These are phyloP conservation scores for Theobroma cacao DNA, from an alignment of 345 rosid genomes.

Conservation along the genomic window DNA sequence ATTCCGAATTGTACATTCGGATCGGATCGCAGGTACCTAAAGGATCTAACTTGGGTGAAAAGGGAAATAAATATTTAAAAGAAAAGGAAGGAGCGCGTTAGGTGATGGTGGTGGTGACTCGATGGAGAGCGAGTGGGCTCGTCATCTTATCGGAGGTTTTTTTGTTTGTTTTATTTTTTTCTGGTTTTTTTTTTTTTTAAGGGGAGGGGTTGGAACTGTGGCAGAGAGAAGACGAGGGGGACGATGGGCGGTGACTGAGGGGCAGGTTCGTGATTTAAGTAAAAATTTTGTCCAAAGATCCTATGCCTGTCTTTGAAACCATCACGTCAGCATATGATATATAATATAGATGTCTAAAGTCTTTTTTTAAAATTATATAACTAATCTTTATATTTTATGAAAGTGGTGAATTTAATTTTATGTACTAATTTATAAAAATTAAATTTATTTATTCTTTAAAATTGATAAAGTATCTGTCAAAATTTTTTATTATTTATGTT, in stretches of 20 bases:
- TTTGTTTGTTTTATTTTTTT: not conserved
- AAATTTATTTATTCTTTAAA: too few species aligned
- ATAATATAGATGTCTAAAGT: too few species aligned
- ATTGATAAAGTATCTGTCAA: too few species aligned
- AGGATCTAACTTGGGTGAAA: constrained; percentile 2
- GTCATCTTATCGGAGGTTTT: not conserved
- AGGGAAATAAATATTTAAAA: not conserved
- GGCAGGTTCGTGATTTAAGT: not conserved
- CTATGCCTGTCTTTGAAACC: not conserved
- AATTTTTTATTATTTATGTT: too few species aligned
- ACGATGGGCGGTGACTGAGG: not conserved
- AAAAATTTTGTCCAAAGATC: not conserved
- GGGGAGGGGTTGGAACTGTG: not conserved
- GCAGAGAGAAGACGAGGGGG: not conserved
- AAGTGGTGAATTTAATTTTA: too few species aligned
- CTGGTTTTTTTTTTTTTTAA: not conserved
- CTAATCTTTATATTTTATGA: too few species aligned
- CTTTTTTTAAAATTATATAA: too few species aligned
- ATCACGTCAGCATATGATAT: not conserved
- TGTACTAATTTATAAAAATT: too few species aligned
- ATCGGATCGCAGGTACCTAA: constrained; percentile 10
- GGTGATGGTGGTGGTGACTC: not conserved
- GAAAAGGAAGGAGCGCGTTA: not conserved
- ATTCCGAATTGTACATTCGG: constrained; percentile 41
- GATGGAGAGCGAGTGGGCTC: not conserved